These are phyloP conservation scores for Verticillium klebahnii DNA, from an alignment of 2,329 filamentous ascomycete genomes.

Conservation along the genomic window DNA sequence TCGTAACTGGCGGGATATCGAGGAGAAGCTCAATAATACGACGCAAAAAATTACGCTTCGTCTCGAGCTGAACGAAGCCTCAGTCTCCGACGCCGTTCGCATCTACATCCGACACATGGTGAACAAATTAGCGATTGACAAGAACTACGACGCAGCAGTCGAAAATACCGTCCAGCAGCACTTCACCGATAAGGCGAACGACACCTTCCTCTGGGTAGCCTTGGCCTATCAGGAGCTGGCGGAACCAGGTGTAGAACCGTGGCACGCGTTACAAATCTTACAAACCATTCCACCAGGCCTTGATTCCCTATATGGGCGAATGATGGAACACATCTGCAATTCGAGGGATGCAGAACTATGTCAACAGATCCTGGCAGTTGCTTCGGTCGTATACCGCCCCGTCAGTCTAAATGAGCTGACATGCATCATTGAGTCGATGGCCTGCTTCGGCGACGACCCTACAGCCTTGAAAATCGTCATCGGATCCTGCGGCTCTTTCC, in stretches of 20 bases:
- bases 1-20: conserved; percentile 31
- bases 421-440: not conserved
- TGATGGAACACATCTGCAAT: not conserved
- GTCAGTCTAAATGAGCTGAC: not conserved
- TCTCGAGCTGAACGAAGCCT: conserved; percentile 30
- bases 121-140: conserved; percentile 4
- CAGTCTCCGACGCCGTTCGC: conserved; percentile 27
- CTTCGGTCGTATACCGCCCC: not conserved
- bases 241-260: conserved; percentile 3
- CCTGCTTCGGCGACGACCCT: not conserved
- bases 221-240: conserved; percentile 15
- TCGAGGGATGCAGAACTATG: not conserved
- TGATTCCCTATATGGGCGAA: not conserved
- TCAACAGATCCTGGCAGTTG: not conserved
- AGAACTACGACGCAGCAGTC: conserved; percentile 1
- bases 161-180: not conserved
- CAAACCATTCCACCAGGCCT: not conserved
- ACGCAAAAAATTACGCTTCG: conserved; percentile 19
- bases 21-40: conserved; percentile 17
- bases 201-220: conserved; percentile 17
- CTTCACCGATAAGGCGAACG: conserved; percentile 20
- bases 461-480: conserved; percentile 22
- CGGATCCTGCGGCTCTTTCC: conserved; percentile 32
- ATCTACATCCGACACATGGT: conserved; percentile 27
- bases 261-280: not conserved